Evolutionary conservation across 2,329 filamentous ascomycete species (phyloP), one percentile per base, ranked within the genome.

Genomic region (Zarea fungicola): DNA sequence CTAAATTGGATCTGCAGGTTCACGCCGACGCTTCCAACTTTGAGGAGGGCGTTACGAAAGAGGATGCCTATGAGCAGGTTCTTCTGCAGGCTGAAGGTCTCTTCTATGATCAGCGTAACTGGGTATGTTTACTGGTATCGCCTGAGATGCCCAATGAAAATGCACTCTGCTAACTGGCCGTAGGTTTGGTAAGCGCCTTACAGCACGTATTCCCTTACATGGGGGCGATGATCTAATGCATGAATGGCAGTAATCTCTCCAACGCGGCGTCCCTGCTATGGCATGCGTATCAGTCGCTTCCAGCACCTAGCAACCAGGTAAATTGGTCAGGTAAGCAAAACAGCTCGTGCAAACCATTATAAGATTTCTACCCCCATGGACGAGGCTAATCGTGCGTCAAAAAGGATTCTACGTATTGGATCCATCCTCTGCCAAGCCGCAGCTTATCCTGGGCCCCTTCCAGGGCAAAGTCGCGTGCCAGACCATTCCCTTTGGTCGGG

Each of bases 1-100:
- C 35, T 50, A 40, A 52, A 37, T 44, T 19, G 34, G 49, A 6
- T 26, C 9, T 49, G n/a, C n/a, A 83, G 85, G 84, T 88, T 50
- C 88, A 92, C 69, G 87, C 88, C 44, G 87, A 92, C 62, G 81
- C 87, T 3, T 87, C 86, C 45, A 88, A 81, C 59, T 92, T 92
- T 66, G 75, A 72, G 42, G 61, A 75, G 13, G 81, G 80, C 55
- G 66, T 89, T 52, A 80, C 75, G 46, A 92, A 91, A 66, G 73
- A 80, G 50, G 80, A 87, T 53, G 86, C 84, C 21, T 91, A 91
- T 56, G 75, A 78, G 54, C 87, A 91, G 59, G 81, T 92, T 2
- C 68, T 90, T 11, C 73, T 84, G 44, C 84, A 90, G 61, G 83
- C 85, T 1, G 75, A 79, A 53, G 81, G 81, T 1, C 71, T 93